Evolutionary conservation across 2,329 filamentous ascomycete genomes (phyloP).

Genomic region (Colletotrichum musae): DNA sequence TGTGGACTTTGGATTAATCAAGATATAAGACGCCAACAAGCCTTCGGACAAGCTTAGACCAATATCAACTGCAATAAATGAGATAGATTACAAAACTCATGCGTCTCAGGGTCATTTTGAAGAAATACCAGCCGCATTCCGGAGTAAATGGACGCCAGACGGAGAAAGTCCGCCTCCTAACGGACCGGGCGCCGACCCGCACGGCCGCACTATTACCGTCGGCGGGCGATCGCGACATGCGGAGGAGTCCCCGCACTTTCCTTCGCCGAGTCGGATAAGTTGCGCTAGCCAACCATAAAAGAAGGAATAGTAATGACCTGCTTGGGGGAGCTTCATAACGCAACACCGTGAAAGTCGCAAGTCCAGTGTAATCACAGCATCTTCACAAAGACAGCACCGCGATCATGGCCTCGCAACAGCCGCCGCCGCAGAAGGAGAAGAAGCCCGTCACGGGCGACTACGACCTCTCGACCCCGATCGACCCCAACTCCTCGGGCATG

Average conservation of each 20-base stretch:
- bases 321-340: not conserved
- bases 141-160: not conserved
- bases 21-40: not conserved
- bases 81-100: not conserved
- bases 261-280: constrained; percentile 21
- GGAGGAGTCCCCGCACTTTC: constrained; percentile 32
- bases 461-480: constrained; percentile 69
- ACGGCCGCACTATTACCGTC: constrained; percentile 29
- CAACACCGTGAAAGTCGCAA: not conserved
- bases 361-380: not conserved
- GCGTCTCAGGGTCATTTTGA: not conserved
- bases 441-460: constrained; percentile 67
- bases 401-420: not conserved
- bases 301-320: constrained; percentile 24
- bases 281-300: constrained; percentile 30
- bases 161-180: constrained; percentile 27
- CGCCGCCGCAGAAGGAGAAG: constrained; percentile 6
- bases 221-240: constrained; percentile 38
- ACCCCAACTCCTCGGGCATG: constrained; percentile 64
- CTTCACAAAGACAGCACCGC: not conserved
- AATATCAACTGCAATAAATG: too few species aligned
- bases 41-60: not conserved
- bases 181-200: constrained; percentile 18
- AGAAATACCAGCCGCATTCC: not conserved
- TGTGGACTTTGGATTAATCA: not conserved